phyloP scores from a whole-genome alignment of 164 flowering plant species.

The Akebia trifoliata region DNA sequence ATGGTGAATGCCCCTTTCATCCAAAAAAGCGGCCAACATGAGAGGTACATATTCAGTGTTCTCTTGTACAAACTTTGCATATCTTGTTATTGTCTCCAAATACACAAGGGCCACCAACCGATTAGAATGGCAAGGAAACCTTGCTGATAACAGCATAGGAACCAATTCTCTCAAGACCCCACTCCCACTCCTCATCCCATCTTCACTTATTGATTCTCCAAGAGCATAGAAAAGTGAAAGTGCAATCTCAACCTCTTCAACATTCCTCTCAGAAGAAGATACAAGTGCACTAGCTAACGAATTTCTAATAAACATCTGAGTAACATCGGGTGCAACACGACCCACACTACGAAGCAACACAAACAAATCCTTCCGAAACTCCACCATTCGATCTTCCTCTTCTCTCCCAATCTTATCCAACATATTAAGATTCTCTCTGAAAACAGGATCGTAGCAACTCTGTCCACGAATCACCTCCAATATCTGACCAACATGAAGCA shows the following conservation, averaged over 20 bases:
- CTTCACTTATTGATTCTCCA: constrained; percentile 86
- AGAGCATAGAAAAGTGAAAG: constrained; percentile 79
- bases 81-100: constrained; percentile 81
- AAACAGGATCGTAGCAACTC: constrained; percentile 68
- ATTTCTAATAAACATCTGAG: constrained; percentile 73
- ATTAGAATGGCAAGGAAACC: constrained; percentile 79
- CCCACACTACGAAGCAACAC: constrained; percentile 78
- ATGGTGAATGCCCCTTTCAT: constrained; percentile 94
- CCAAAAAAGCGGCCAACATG: constrained; percentile 77
- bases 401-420: constrained; percentile 82
- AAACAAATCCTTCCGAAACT: constrained; percentile 79
- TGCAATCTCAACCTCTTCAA: constrained; percentile 96
- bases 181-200: constrained; percentile 59
- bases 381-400: constrained; percentile 89
- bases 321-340: constrained; percentile 88
- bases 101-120: constrained; percentile 87
- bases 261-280: constrained; percentile 54
- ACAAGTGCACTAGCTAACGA: constrained; percentile 56
- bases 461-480: constrained; percentile 74
- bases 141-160: constrained; percentile 70
- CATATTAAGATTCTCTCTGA: constrained; percentile 63
- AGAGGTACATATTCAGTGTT: constrained; percentile 65
- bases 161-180: constrained; percentile 70
- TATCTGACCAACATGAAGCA: constrained; percentile 68
- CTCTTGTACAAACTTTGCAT: constrained; percentile 75